phyloP scores from a whole-genome alignment of 805 yeast genomes.

The Wickerhamiella sorbophila region DNA sequence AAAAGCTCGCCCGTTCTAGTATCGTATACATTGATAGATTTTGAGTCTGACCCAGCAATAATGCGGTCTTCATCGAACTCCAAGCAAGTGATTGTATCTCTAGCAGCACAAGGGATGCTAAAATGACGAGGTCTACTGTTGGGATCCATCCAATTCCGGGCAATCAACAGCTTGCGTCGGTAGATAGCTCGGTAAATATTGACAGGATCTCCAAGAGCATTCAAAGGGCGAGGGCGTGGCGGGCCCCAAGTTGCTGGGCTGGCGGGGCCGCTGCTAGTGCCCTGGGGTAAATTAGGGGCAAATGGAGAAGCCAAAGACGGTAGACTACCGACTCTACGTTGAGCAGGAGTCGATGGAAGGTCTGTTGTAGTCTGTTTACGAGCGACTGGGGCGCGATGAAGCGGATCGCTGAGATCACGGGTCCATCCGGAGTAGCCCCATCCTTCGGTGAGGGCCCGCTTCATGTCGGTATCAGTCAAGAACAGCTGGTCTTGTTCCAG shows the following conservation, averaged over 20 bases:
- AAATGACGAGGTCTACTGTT: constrained; percentile 63
- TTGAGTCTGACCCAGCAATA: constrained; percentile 84
- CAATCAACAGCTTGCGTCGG: constrained; percentile 42
- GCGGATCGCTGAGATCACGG: neutral
- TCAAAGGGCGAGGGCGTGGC: constrained; percentile 5
- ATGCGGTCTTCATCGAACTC: constrained; percentile 85
- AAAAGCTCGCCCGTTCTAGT: constrained; percentile 55
- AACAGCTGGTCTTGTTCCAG: constrained; percentile 48
- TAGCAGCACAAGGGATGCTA: constrained; percentile 22
- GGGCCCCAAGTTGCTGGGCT: neutral
- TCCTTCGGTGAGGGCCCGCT: constrained; percentile 24
- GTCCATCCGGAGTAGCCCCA: constrained; percentile 26
- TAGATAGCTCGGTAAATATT: constrained; percentile 41
- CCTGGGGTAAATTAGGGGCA: constrained; percentile 2
- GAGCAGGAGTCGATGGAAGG: neutral
- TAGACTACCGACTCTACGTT: neutral
- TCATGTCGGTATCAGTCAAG: constrained; percentile 32
- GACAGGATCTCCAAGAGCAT: constrained; percentile 18
- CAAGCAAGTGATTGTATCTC: constrained; percentile 80
- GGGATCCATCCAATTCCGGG: constrained; percentile 71
- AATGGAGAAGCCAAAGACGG: constrained; percentile 1
- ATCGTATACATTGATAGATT: constrained; percentile 61
- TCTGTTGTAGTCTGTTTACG: neutral
- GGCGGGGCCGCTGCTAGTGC: constrained; percentile 4
- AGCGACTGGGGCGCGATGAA: neutral